Evolutionary conservation across 1,139 yeast species (phyloP).

Genomic region (Candida albicans): DNA sequence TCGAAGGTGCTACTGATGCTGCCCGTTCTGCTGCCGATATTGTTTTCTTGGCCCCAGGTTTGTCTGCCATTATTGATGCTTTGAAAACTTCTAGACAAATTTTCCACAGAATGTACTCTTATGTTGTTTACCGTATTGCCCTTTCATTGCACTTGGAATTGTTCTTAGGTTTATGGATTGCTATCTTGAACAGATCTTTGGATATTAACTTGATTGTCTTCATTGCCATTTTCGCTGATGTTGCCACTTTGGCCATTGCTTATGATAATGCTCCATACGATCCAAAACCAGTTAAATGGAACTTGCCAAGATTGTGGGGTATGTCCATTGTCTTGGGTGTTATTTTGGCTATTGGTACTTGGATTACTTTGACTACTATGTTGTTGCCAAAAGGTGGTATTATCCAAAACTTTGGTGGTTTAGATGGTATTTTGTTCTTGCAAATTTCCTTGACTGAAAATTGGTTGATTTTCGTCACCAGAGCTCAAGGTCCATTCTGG

Average conservation of each 20-base stretch:
- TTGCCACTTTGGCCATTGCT: conserved; percentile 93
- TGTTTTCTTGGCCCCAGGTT: conserved; percentile 95
- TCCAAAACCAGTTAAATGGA: conserved; percentile 97
- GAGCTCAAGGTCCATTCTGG: conserved; percentile 98
- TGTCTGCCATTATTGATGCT: conserved; percentile 92
- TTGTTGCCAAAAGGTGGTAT: conserved; percentile 76
- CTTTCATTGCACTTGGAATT: conserved; percentile 88
- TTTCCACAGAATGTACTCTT: conserved; percentile 98
- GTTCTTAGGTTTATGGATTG: conserved; percentile 92
- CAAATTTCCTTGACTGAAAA: conserved; percentile 91
- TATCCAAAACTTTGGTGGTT: conserved; percentile 89
- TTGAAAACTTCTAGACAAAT: conserved; percentile 92
- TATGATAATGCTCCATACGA: conserved; percentile 98
- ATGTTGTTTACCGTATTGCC: conserved; percentile 95
- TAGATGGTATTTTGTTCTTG: conserved; percentile 89
- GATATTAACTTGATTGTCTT: conserved; percentile 86
- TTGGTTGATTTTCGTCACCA: conserved; percentile 93
- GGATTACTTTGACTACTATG: conserved; percentile 92
- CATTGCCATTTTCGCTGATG: conserved; percentile 94
- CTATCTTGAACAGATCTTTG: conserved; percentile 80
- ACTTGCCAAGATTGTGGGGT: conserved; percentile 97
- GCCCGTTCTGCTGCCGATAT: conserved; percentile 96
- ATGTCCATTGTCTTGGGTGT: conserved; percentile 84
- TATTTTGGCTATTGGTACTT: conserved; percentile 83
- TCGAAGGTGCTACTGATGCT: conserved; percentile 96